Percentiles rank a stretch among this genome's conserved stretches.
phyloP scores from a whole-genome alignment of 352 stramenopile genomes.

The Pythium dissotocum region DNA sequence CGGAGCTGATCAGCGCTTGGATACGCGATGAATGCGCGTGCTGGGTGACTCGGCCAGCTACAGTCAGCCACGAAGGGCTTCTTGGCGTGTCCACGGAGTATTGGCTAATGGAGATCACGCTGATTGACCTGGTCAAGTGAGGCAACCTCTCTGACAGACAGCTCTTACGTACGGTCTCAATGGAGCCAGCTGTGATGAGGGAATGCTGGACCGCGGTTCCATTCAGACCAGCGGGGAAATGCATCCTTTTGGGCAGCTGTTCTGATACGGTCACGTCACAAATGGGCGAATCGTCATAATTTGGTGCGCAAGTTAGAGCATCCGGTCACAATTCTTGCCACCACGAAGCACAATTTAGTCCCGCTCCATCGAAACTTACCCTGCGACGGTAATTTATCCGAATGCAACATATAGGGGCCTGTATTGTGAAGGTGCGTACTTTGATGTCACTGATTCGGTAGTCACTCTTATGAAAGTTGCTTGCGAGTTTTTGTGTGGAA shows the following conservation, averaged over 20 bases:
- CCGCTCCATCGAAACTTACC: background rate
- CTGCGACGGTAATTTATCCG: background rate
- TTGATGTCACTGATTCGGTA: constrained; percentile 5
- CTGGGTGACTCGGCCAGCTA: too few species aligned
- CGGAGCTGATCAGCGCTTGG: too few species aligned
- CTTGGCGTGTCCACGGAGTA: too few species aligned
- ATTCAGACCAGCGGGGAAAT: background rate
- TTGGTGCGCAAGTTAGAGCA: background rate
- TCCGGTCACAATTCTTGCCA: background rate
- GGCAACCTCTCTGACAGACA: background rate
- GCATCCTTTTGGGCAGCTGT: background rate
- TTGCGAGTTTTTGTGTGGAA: background rate
- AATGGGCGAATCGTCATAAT: background rate
- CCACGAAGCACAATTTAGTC: background rate
- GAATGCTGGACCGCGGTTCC: background rate
- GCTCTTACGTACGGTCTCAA: background rate
- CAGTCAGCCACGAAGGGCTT: too few species aligned
- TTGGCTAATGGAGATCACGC: too few species aligned
- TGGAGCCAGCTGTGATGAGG: background rate
- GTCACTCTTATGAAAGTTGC: constrained; percentile 1
- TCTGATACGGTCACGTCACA: background rate
- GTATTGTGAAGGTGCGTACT: background rate
- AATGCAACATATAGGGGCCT: background rate
- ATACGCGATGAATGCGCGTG: too few species aligned
- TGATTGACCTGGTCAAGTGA: background rate